Conservation (phyloP, 768 basidiomycete genomes). For the Mycena metata region DNA sequence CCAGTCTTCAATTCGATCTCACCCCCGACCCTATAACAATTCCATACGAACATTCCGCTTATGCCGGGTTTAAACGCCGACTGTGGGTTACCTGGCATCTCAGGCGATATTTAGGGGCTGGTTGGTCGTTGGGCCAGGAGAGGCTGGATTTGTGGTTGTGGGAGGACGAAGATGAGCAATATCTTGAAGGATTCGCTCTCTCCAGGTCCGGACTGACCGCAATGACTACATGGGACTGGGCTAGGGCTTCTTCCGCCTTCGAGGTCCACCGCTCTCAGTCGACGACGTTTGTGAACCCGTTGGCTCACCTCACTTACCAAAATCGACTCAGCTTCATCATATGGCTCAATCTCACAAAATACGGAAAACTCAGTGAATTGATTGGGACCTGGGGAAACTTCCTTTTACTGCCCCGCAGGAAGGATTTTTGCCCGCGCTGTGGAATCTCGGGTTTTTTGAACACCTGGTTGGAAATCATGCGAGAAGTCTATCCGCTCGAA, state of each 20-base stretch:
- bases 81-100: too few species aligned
- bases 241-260: not conserved
- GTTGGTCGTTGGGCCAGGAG: too few species aligned
- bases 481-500: not conserved
- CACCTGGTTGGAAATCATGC: slow-evolving; percentile 19
- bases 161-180: slow-evolving; percentile 23
- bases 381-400: not conserved
- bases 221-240: slow-evolving; percentile 1
- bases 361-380: not conserved
- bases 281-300: not conserved
- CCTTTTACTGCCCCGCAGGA: not conserved
- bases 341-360: slow-evolving; percentile 6
- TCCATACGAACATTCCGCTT: too few species aligned
- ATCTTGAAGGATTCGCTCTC: slow-evolving; percentile 7
- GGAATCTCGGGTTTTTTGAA: not conserved
- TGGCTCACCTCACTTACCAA: slow-evolving; percentile 4
- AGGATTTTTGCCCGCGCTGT: not conserved
- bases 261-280: not conserved
- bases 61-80: too few species aligned
- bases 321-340: slow-evolving; percentile 14
- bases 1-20: too few species aligned
- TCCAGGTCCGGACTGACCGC: too few species aligned
- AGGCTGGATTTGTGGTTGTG: too few species aligned
- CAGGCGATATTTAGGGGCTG: too few species aligned
- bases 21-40: too few species aligned